Conservation (phyloP, 306 rosid genomes). For the Dalbergia oliveri region DNA sequence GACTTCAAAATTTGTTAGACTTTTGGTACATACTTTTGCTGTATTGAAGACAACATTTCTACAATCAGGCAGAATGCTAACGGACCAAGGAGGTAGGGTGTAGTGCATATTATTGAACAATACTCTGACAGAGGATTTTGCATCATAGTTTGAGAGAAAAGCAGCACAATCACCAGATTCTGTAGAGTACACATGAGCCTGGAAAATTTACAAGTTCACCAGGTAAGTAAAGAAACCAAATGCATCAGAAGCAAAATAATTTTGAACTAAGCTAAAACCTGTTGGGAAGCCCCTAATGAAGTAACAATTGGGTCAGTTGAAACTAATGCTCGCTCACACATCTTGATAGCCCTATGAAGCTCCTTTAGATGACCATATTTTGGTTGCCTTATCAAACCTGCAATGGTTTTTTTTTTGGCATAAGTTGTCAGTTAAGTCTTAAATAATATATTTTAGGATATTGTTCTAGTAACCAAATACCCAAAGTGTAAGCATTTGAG, state of each 20-base stretch:
- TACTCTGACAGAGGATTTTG: slow-evolving; percentile 68
- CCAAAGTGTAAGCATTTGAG: neutral
- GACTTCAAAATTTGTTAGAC: neutral
- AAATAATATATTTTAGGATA: neutral
- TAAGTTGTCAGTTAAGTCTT: slow-evolving; percentile 34
- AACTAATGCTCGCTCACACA: slow-evolving; percentile 76
- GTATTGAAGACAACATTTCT: slow-evolving; percentile 83
- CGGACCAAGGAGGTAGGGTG: slow-evolving; percentile 86
- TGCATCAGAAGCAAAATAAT: slow-evolving; percentile 12
- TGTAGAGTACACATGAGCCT: slow-evolving; percentile 78
- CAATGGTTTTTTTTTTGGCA: slow-evolving; percentile 39
- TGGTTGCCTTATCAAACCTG: slow-evolving; percentile 86
- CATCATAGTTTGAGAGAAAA: slow-evolving; percentile 76
- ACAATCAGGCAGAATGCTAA: slow-evolving; percentile 87
- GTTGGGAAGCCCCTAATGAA: slow-evolving; percentile 78
- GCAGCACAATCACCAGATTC: slow-evolving; percentile 83
- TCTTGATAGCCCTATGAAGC: slow-evolving; percentile 78
- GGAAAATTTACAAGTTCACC: slow-evolving; percentile 28
- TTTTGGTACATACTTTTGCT: slow-evolving; percentile 65
- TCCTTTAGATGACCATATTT: slow-evolving; percentile 88
- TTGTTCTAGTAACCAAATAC: neutral
- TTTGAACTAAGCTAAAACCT: slow-evolving; percentile 55
- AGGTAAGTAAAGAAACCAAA: slow-evolving; percentile 37
- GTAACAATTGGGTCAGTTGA: slow-evolving; percentile 77
- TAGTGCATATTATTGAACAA: slow-evolving; percentile 89